Conservation (phyloP, 208 protist genomes). For the Leishmania arabica region DNA sequence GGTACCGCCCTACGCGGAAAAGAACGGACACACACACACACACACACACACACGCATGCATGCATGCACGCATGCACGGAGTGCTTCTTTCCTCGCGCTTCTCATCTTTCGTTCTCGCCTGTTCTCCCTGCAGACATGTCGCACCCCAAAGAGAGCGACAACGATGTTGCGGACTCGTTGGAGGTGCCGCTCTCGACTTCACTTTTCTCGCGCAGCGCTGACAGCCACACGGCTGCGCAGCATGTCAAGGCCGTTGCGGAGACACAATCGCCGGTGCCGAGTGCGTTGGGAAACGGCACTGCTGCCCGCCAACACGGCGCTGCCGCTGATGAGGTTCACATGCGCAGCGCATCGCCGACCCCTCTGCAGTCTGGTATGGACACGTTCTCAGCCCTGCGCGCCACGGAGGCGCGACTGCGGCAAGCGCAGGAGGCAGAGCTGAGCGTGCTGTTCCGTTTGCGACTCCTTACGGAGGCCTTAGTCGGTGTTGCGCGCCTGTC, state of each 20-base stretch:
- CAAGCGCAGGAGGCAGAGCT: constrained; percentile 2
- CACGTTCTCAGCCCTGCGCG: not conserved
- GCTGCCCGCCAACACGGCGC: not conserved
- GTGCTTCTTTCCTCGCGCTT: not conserved
- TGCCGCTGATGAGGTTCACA: not conserved
- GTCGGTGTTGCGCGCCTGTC: not conserved
- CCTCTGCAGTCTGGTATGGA: not conserved
- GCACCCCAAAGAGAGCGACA: not conserved
- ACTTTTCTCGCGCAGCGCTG: not conserved
- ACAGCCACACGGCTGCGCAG: not conserved
- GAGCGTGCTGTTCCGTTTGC: constrained; percentile 2
- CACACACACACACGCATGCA: not conserved
- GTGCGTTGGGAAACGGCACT: not conserved
- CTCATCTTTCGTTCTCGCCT: not conserved
- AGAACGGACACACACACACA: not conserved
- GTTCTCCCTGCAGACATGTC: not conserved
- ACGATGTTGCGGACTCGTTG: not conserved
- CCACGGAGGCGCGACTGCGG: constrained; percentile 9
- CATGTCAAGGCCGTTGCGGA: not conserved
- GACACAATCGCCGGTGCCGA: not conserved
- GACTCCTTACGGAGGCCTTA: not conserved
- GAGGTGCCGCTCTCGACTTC: not conserved
- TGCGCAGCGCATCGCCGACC: not conserved
- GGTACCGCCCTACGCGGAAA: not conserved
- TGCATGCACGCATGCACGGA: not conserved